phyloP scores from a whole-genome alignment of 2,329 filamentous ascomycete genomes.

The Microdochium bolleyi region DNA sequence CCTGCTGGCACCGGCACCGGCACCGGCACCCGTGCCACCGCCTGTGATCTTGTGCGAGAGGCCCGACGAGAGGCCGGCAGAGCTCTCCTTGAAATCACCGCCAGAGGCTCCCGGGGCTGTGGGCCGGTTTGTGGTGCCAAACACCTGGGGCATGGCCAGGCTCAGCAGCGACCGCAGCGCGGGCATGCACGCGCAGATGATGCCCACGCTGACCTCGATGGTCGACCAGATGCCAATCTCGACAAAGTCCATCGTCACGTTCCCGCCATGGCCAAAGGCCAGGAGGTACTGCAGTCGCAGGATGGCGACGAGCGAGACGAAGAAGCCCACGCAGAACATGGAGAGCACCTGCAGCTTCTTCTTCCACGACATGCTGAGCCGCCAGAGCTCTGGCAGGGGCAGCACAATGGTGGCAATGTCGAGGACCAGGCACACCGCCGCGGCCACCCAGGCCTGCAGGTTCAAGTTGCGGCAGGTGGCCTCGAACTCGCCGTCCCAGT shows the following conservation, averaged over 20 bases:
- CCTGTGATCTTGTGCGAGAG: not conserved
- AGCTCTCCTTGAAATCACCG: not conserved
- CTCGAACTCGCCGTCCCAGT: constrained; percentile 22
- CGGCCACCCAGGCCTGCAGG: constrained; percentile 20
- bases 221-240: constrained; percentile 22
- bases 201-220: constrained; percentile 21
- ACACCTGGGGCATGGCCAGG: constrained; percentile 15
- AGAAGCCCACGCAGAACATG: constrained; percentile 25
- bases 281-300: constrained; percentile 18
- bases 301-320: constrained; percentile 20
- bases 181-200: constrained; percentile 24
- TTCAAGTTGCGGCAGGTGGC: constrained; percentile 22
- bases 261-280: constrained; percentile 12
- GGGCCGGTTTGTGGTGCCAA: constrained; percentile 11
- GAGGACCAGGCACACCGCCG: constrained; percentile 20
- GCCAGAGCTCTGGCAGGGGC: constrained; percentile 19
- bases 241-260: constrained; percentile 21
- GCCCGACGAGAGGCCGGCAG: not conserved
- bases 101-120: no score
- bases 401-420: constrained; percentile 21
- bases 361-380: constrained; percentile 16
- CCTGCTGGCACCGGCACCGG: no score
- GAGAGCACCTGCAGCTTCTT: constrained; percentile 23
- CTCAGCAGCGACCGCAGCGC: constrained; percentile 20
- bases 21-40: constrained; percentile 10